Percentiles rank a stretch among this genome's conserved stretches.
phyloP scores from a whole-genome alignment of 1,284 basidiomycete genomes.

The Sanghuangporus weigelae region DNA sequence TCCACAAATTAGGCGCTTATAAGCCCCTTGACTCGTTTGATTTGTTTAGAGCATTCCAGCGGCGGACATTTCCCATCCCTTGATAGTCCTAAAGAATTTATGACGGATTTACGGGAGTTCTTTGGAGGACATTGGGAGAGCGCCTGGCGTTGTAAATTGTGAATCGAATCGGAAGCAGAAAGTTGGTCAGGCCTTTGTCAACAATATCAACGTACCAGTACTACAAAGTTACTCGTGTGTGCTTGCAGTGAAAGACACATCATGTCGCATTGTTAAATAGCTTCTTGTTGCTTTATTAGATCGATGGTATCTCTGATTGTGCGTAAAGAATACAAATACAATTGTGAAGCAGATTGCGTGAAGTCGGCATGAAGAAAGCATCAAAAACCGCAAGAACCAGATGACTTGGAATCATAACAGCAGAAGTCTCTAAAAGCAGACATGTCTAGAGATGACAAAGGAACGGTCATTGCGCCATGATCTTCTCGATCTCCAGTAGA shows the following conservation, averaged over 20 bases:
- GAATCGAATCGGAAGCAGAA: not conserved
- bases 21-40: not conserved
- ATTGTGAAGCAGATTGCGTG: not conserved
- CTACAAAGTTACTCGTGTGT: too few relatives aligned
- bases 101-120: conserved; percentile 11
- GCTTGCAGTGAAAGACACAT: too few relatives aligned
- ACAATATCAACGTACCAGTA: too few relatives aligned
- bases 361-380: too few relatives aligned
- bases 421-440: too few relatives aligned
- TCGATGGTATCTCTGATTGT: not conserved
- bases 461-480: conserved; percentile 31
- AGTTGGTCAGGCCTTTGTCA: not conserved
- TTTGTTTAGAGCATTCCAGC: conserved; percentile 3
- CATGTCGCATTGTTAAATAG: too few relatives aligned
- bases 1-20: not conserved
- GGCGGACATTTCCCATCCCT: conserved; percentile 18
- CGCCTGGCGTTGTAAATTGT: not conserved
- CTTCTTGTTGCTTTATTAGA: too few relatives aligned
- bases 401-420: not conserved
- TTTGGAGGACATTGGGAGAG: conserved; percentile 8
- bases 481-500: conserved; percentile 59
- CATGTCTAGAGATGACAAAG: not conserved
- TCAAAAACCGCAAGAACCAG: not conserved
- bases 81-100: conserved; percentile 10
- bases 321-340: not conserved